Conservation (phyloP, 1,139 yeast species). For the Suhomyces choctaworum region DNA sequence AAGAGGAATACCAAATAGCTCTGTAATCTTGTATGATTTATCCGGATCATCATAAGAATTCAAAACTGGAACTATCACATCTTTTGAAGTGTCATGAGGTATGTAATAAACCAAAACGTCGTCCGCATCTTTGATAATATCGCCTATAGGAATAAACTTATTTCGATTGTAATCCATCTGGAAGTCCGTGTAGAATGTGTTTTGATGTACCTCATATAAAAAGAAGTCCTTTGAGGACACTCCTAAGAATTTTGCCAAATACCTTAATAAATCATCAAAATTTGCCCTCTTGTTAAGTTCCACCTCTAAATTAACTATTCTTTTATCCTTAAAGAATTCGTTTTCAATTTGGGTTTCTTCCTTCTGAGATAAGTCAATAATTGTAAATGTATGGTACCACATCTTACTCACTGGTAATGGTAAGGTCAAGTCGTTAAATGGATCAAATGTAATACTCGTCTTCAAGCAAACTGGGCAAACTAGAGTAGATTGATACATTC, state of each 20-base stretch:
- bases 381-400: constrained; percentile 68
- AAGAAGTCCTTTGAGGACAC: constrained; percentile 49
- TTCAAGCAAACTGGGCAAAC: constrained; percentile 84
- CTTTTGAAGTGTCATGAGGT: constrained; percentile 42
- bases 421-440: constrained; percentile 85
- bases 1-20: constrained; percentile 71
- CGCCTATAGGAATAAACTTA: constrained; percentile 66
- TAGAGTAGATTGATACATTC: constrained; percentile 84
- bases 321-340: constrained; percentile 7
- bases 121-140: constrained; percentile 64
- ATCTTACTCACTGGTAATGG: constrained; percentile 79
- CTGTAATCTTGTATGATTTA: constrained; percentile 37
- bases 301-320: constrained; percentile 55
- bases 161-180: constrained; percentile 61
- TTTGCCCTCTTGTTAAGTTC: constrained; percentile 70
- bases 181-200: constrained; percentile 68
- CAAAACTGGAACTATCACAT: constrained; percentile 68
- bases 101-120: constrained; percentile 70
- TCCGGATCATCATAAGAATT: constrained; percentile 51
- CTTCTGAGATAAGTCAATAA: constrained; percentile 58
- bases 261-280: constrained; percentile 61
- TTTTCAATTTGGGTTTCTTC: constrained; percentile 26
- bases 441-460: constrained; percentile 89
- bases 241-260: constrained; percentile 54
- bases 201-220: constrained; percentile 70